A percentile compares a stretch with the other conserved stretches of the same genome.
Evolutionary conservation across 2,329 filamentous ascomycete genomes (phyloP).

Genomic region (Cryphonectria japonica): DNA sequence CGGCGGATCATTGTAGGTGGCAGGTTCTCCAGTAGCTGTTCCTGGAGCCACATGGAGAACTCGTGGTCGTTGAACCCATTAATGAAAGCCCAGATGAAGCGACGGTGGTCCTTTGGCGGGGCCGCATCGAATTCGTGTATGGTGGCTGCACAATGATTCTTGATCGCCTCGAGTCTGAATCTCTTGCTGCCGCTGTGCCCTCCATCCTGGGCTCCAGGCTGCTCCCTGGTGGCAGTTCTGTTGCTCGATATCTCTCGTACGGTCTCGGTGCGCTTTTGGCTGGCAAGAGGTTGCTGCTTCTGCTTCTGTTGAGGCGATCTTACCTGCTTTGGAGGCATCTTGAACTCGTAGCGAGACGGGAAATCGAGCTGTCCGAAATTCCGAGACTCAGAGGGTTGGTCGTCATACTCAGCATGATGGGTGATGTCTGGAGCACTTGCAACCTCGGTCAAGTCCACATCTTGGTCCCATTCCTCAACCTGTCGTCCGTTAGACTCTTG

Average conservation of each 20-base stretch:
- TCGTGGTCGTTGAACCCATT: conserved; percentile 30
- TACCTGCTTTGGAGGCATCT: background rate
- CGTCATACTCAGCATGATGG: background rate
- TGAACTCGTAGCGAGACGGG: background rate
- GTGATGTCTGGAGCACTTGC: background rate
- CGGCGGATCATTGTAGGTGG: conserved; percentile 14
- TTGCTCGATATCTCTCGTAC: background rate
- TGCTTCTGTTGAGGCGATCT: background rate
- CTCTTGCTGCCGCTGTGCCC: background rate
- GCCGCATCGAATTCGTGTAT: conserved; percentile 26
- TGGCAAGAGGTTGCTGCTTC: background rate
- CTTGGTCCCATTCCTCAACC: background rate
- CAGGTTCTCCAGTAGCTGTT: conserved; percentile 28
- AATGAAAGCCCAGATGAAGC: conserved; percentile 35
- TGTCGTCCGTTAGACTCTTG: background rate
- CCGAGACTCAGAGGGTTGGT: background rate
- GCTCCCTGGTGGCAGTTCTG: background rate
- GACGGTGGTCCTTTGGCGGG: conserved; percentile 9
- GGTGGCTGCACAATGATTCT: conserved; percentile 25
- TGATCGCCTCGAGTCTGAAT: conserved; percentile 27
- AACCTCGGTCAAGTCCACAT: background rate
- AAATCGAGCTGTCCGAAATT: background rate
- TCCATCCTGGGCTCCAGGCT: background rate
- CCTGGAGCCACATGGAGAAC: conserved; percentile 32
- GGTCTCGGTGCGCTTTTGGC: background rate